Conservation (phyloP, 768 basidiomycete species). For the Mycena crocata region DNA sequence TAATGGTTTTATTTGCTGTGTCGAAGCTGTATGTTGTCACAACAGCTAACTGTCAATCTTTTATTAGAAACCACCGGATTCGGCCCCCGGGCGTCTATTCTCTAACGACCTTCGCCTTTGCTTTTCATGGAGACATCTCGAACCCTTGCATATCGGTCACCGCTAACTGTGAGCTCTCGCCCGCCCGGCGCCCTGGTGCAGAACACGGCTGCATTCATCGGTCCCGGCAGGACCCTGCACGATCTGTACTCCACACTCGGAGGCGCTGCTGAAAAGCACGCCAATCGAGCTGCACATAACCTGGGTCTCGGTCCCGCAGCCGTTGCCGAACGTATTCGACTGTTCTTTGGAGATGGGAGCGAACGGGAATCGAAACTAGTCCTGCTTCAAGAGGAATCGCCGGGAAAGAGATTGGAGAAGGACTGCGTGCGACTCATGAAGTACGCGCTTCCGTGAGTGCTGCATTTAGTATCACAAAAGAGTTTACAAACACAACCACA, state of each 20-base stretch:
- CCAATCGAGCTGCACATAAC: slow-evolving; percentile 3
- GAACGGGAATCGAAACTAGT: background rate
- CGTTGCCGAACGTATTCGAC: background rate
- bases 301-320: slow-evolving; percentile 16
- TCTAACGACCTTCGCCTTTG: too few species aligned
- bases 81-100: too few species aligned
- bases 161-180: background rate
- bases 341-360: background rate
- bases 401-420: slow-evolving; percentile 3
- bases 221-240: slow-evolving; percentile 1
- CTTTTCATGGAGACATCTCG: too few species aligned
- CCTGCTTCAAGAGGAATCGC: background rate
- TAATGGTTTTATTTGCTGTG: too few species aligned
- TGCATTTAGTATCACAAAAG: background rate
- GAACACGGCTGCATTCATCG: background rate
- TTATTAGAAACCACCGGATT: too few species aligned
- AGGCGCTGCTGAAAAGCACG: background rate
- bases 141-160: too few species aligned
- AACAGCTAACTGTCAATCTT: too few species aligned
- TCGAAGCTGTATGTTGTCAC: too few species aligned
- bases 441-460: slow-evolving; percentile 17
- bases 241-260: background rate
- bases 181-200: background rate
- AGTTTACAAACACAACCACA: background rate
- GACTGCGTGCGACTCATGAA: slow-evolving; percentile 8